A percentile compares a stretch with the other conserved stretches of the same genome.
phyloP scores from a whole-genome alignment of 306 rosid genomes.

The Pyrus bretschneideri region DNA sequence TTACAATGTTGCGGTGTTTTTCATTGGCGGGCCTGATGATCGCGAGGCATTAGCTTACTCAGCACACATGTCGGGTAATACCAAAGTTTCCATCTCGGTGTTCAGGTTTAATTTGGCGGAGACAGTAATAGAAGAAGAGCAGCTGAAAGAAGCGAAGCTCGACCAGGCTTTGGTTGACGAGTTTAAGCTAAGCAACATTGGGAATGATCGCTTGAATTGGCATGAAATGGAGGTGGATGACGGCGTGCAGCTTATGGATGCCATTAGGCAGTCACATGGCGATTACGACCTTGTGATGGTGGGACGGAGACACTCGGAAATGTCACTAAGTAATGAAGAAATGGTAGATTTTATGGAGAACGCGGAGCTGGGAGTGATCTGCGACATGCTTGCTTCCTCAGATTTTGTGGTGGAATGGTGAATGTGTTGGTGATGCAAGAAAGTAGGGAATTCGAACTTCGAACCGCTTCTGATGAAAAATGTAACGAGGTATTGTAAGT shows the following conservation, averaged over 20 bases:
- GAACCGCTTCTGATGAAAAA: background rate
- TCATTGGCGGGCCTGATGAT: slow-evolving; percentile 75
- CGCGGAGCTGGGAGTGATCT: slow-evolving; percentile 38
- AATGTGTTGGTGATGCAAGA: slow-evolving; percentile 39
- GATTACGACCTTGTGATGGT: slow-evolving; percentile 39
- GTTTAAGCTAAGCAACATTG: slow-evolving; percentile 27
- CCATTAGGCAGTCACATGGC: background rate
- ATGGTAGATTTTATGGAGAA: slow-evolving; percentile 40
- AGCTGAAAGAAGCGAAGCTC: slow-evolving; percentile 7
- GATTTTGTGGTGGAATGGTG: slow-evolving; percentile 34
- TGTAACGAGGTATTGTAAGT: background rate
- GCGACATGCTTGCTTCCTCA: slow-evolving; percentile 42
- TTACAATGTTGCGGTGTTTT: slow-evolving; percentile 41
- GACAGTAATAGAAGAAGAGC: background rate
- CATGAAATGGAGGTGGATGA: slow-evolving; percentile 36
- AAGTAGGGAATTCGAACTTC: background rate
- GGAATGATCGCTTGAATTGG: background rate
- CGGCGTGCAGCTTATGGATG: slow-evolving; percentile 14
- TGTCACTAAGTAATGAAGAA: slow-evolving; percentile 15
- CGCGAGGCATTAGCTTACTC: slow-evolving; percentile 56
- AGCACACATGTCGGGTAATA: slow-evolving; percentile 30
- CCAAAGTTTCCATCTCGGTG: background rate
- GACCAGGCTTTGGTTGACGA: slow-evolving; percentile 42
- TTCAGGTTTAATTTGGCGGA: background rate
- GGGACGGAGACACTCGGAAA: slow-evolving; percentile 22